These are phyloP conservation scores for Monilinia vaccinii-corymbosi DNA, from an alignment of 2,329 filamentous ascomycete genomes.

Conservation along the genomic window DNA sequence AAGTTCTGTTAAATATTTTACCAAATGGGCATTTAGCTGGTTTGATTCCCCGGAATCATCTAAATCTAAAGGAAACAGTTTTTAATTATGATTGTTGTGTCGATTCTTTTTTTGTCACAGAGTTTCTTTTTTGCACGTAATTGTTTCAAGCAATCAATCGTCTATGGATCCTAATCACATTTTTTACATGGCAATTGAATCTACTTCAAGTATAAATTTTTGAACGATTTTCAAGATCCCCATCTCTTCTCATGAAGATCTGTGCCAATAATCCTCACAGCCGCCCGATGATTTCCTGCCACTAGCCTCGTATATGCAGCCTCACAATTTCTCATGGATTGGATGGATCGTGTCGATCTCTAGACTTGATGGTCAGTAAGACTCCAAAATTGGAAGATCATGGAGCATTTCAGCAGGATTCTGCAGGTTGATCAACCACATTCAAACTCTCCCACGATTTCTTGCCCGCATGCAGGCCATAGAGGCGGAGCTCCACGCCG, in stretches of 20 bases:
- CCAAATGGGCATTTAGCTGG: background rate
- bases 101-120: background rate
- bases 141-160: background rate
- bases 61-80: background rate
- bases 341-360: too few species aligned
- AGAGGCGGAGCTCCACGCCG: too few species aligned
- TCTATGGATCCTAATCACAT: background rate
- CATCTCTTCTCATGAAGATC: background rate
- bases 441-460: too few species aligned
- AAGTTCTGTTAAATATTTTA: background rate
- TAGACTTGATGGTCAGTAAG: too few species aligned
- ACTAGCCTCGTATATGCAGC: background rate
- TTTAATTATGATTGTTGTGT: background rate
- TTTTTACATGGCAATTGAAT: too few species aligned
- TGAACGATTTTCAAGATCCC: background rate
- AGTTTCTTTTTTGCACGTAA: too few species aligned
- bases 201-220: too few species aligned
- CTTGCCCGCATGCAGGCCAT: too few species aligned
- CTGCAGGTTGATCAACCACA: too few species aligned
- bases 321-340: too few species aligned
- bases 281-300: background rate
- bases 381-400: too few species aligned
- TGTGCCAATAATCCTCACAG: background rate
- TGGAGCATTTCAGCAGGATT: too few species aligned
- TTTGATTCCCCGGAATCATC: background rate